phyloP scores from a whole-genome alignment of 306 rosid genomes.

The Quercus dentata region DNA sequence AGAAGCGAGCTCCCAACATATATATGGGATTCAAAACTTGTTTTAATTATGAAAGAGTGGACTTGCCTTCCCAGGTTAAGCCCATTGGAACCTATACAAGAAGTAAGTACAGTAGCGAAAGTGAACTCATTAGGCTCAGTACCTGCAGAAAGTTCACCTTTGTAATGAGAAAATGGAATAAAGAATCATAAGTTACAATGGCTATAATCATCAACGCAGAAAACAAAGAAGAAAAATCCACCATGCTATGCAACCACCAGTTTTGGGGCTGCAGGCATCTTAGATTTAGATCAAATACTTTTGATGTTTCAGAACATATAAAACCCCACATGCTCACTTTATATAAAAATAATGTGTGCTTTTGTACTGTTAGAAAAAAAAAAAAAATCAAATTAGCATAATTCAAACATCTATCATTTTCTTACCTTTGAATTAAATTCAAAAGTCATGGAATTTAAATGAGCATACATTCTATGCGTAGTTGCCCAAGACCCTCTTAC shows the following conservation, averaged over 20 bases:
- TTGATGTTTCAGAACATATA: neutral
- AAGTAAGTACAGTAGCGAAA: slow-evolving; percentile 71
- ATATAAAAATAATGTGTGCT: neutral
- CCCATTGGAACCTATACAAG: slow-evolving; percentile 59
- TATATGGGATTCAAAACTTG: slow-evolving; percentile 53
- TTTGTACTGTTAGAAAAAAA: neutral
- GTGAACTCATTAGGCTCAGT: slow-evolving; percentile 80
- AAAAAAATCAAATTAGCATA: neutral
- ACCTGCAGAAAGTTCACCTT: slow-evolving; percentile 42
- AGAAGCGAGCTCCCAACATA: slow-evolving; percentile 90
- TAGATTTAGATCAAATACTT: neutral
- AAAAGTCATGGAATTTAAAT: neutral
- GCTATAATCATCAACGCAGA: neutral
- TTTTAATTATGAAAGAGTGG: slow-evolving; percentile 62
- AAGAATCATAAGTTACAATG: neutral
- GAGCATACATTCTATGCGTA: neutral
- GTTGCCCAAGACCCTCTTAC: neutral
- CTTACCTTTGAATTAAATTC: neutral
- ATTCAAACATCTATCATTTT: neutral
- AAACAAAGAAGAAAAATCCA: neutral
- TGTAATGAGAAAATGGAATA: neutral
- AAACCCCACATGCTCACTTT: neutral
- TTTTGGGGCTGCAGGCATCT: neutral
- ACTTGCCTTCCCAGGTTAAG: slow-evolving; percentile 64
- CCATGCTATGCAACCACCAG: neutral